phyloP scores from a whole-genome alignment of 352 stramenopile species.

The Globisporangium solare region DNA sequence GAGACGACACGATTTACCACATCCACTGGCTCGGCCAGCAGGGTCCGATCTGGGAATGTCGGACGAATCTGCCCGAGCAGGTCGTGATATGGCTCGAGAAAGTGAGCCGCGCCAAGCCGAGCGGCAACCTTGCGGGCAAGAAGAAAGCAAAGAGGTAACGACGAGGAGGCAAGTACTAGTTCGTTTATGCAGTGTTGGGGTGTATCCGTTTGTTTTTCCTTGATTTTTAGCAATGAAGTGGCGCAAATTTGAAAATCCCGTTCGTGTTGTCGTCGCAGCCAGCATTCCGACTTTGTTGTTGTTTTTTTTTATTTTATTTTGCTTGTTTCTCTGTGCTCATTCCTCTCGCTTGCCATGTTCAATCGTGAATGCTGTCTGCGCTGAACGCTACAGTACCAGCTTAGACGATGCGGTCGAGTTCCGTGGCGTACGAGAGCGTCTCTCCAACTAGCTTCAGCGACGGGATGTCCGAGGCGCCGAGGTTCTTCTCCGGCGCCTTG shows the following conservation, averaged over 20 bases:
- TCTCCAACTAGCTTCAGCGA: constrained; percentile 93
- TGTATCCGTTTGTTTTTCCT: no score
- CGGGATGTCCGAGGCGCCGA: constrained; percentile 89
- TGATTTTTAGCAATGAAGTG: no score
- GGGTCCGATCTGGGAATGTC: constrained; percentile 45
- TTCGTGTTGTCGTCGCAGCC: background rate
- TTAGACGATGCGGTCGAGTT: constrained; percentile 93
- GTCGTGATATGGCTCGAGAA: constrained; percentile 71
- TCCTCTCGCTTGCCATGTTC: background rate
- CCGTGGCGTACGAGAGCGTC: constrained; percentile 94
- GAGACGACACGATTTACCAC: constrained; percentile 60
- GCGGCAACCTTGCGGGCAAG: constrained; percentile 17
- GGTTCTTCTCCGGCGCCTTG: constrained; percentile 83
- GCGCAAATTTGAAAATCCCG: no score
- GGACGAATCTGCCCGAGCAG: constrained; percentile 44
- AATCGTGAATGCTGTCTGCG: background rate
- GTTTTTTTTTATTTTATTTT: background rate
- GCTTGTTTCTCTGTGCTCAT: constrained; percentile 1
- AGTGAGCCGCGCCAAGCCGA: constrained; percentile 26
- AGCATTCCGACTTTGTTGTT: background rate
- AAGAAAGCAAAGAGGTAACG: constrained; percentile 32
- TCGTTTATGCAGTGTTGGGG: no score
- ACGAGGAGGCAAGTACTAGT: background rate
- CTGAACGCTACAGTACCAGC: background rate
- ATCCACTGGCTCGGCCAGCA: constrained; percentile 63